These are phyloP conservation scores for Penicillium canescens DNA, from an alignment of 495 filamentous ascomycete species.

Conservation along the genomic window DNA sequence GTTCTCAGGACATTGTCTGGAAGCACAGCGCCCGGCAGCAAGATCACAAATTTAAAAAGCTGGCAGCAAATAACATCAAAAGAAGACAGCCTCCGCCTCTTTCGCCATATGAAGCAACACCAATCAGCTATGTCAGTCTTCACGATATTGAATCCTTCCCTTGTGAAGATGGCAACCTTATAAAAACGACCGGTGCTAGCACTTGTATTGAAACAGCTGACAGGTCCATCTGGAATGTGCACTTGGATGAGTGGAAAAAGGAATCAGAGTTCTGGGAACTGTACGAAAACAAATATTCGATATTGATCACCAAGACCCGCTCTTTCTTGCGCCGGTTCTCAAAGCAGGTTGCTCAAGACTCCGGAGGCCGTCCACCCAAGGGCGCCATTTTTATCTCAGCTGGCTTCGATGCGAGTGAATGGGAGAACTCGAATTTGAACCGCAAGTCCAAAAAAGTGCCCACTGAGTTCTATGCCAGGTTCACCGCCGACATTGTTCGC, in stretches of 20 bases:
- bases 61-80: conserved; percentile 43
- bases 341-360: conserved; percentile 53
- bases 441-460: conserved; percentile 92
- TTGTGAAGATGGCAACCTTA: conserved; percentile 83
- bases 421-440: conserved; percentile 91
- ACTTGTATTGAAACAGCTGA: conserved; percentile 90
- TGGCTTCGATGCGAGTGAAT: conserved; percentile 95
- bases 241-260: conserved; percentile 82
- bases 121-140: conserved; percentile 91
- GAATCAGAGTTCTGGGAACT: conserved; percentile 83
- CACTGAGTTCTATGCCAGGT: conserved; percentile 90
- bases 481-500: conserved; percentile 79
- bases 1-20: conserved; percentile 85
- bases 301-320: conserved; percentile 78
- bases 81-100: conserved; percentile 23
- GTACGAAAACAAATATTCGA: conserved; percentile 73
- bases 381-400: conserved; percentile 92
- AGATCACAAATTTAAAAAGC: conserved; percentile 71
- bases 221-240: conserved; percentile 95
- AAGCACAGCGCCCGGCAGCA: conserved; percentile 21
- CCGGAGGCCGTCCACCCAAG: conserved; percentile 59
- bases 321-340: conserved; percentile 70
- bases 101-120: conserved; percentile 70
- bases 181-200: conserved; percentile 89
- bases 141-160: conserved; percentile 99